Conservation (phyloP, 1,139 yeast genomes). For the Meyerozyma smithsonii region DNA sequence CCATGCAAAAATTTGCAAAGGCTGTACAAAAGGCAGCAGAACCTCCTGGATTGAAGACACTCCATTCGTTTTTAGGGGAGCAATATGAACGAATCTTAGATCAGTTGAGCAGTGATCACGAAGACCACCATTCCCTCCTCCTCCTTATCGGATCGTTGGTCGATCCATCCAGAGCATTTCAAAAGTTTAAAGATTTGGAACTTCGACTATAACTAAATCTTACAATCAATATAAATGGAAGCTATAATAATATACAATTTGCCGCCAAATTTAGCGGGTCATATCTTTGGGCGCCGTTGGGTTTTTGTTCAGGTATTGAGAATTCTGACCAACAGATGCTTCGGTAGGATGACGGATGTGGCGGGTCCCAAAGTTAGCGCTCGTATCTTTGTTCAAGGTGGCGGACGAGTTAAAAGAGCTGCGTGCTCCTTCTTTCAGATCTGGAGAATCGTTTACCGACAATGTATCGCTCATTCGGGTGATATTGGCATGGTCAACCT, state of each 20-base stretch:
- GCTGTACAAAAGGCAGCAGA: background rate
- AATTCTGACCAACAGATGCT: background rate
- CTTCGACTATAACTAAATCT: background rate
- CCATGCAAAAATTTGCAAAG: constrained; percentile 23
- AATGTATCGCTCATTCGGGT: constrained; percentile 36
- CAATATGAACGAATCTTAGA: background rate
- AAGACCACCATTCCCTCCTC: background rate
- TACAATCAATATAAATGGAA: background rate
- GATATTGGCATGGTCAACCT: constrained; percentile 12
- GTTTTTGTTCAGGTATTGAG: background rate
- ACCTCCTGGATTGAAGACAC: background rate
- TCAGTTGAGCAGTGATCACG: background rate
- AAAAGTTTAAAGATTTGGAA: too few relatives aligned
- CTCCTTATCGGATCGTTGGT: too few relatives aligned
- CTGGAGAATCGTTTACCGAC: constrained; percentile 6
- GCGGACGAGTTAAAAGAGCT: constrained; percentile 2
- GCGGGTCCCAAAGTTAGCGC: constrained; percentile 19
- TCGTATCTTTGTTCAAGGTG: constrained; percentile 14
- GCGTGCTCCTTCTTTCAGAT: constrained; percentile 10
- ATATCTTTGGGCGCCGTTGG: background rate
- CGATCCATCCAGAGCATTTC: too few relatives aligned
- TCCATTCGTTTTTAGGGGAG: background rate
- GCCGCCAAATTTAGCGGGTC: background rate
- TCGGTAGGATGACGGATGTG: constrained; percentile 2
- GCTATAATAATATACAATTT: constrained; percentile 1